Conservation (phyloP, 1,284 basidiomycete genomes). For the Vanrija sp. region DNA sequence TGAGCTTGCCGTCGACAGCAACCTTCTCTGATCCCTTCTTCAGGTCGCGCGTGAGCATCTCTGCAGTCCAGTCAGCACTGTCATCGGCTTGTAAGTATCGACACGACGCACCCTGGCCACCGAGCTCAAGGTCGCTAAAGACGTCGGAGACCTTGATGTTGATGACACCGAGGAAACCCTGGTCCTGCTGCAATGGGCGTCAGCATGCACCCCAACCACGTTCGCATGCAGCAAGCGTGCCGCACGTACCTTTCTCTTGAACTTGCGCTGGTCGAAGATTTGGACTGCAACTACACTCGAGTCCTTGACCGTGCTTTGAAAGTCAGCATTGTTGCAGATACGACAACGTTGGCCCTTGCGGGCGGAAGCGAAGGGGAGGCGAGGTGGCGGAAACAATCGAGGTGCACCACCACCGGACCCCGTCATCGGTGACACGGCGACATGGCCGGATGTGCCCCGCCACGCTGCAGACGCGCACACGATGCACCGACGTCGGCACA, state of each 20-base stretch:
- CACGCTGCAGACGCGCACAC: not conserved
- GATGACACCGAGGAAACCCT: conserved; percentile 90
- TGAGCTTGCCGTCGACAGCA: conserved; percentile 78
- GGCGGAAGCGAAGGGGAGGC: no score
- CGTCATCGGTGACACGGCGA: not conserved
- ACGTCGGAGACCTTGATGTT: conserved; percentile 85
- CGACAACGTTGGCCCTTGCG: no score
- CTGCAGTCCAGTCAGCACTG: conserved; percentile 47
- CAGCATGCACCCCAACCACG: not conserved
- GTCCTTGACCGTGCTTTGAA: conserved; percentile 72
- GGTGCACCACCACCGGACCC: not conserved
- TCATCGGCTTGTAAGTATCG: conserved; percentile 1
- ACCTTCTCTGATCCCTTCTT: conserved; percentile 83
- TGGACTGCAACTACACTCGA: conserved; percentile 88
- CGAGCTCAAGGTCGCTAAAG: conserved; percentile 74
- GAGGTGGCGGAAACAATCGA: no score
- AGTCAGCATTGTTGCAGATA: conserved; percentile 3
- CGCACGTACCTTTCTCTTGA: conserved; percentile 65
- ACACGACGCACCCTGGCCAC: conserved; percentile 69
- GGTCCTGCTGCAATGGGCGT: conserved; percentile 54
- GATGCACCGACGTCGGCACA: not conserved
- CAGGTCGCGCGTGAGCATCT: conserved; percentile 73
- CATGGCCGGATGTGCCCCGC: not conserved
- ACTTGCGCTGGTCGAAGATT: conserved; percentile 95
- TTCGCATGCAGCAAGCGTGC: not conserved